Evolutionary conservation across 2,329 filamentous ascomycete genomes (phyloP).

Genomic region (Waltergamsia citrina): DNA sequence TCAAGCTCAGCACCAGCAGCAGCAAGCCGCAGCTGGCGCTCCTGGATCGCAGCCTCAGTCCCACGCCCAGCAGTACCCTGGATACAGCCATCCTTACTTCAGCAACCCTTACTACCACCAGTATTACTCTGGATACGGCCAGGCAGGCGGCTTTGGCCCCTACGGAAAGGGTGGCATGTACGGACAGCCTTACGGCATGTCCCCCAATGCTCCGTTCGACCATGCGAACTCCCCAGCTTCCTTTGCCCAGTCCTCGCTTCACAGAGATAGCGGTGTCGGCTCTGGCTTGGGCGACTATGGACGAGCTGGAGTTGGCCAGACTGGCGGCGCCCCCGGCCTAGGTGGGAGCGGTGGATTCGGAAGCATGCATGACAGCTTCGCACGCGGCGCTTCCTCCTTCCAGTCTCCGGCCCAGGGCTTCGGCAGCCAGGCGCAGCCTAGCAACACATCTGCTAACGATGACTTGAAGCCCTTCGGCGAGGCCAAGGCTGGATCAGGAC

Average conservation of each 20-base stretch:
- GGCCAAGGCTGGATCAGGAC: conserved; percentile 41
- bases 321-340: conserved; percentile 25
- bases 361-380: conserved; percentile 45
- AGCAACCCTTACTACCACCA: conserved; percentile 53
- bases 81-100: conserved; percentile 50
- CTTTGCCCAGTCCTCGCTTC: conserved; percentile 44
- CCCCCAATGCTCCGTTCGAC: conserved; percentile 46
- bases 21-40: conserved; percentile 27
- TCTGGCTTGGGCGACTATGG: conserved; percentile 46
- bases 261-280: conserved; percentile 38
- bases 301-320: conserved; percentile 39
- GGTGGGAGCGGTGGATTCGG: conserved; percentile 41
- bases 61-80: conserved; percentile 39
- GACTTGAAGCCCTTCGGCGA: conserved; percentile 53
- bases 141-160: conserved; percentile 41
- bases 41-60: conserved; percentile 34
- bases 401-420: conserved; percentile 47
- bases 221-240: conserved; percentile 44
- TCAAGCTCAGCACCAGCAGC: conserved; percentile 38
- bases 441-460: conserved; percentile 29
- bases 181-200: conserved; percentile 46
- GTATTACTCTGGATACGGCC: conserved; percentile 47
- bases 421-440: conserved; percentile 38
- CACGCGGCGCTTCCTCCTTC: conserved; percentile 41
- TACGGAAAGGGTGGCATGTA: conserved; percentile 48